Percentiles rank a stretch among this genome's conserved stretches.
Conservation (phyloP, 148 eudicot species). For the Vaccinium macrocarpon region DNA sequence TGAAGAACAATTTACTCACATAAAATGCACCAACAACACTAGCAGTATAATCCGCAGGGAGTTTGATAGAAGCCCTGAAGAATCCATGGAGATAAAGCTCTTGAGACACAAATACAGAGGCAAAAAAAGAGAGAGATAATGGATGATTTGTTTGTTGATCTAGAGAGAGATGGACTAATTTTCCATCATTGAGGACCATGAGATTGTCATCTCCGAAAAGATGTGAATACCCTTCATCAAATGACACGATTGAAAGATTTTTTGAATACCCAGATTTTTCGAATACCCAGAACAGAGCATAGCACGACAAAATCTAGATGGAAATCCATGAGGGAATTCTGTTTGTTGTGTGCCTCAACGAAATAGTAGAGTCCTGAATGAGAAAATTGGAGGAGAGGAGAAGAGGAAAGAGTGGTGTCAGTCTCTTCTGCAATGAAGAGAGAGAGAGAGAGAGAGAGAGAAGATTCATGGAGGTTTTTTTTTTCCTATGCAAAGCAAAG, state of each 20-base stretch:
- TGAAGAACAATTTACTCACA: slow-evolving; percentile 40
- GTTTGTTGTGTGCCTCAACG: not conserved
- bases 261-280: slow-evolving; percentile 34
- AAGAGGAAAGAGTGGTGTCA: slow-evolving; percentile 5
- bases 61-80: slow-evolving; percentile 89
- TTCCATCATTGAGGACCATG: slow-evolving; percentile 76
- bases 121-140: not conserved
- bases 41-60: slow-evolving; percentile 92
- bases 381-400: not conserved
- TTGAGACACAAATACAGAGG: slow-evolving; percentile 53
- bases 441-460: not conserved
- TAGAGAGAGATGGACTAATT: slow-evolving; percentile 81
- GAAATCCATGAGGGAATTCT: slow-evolving; percentile 19
- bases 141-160: slow-evolving; percentile 76
- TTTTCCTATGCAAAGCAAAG: too few species aligned
- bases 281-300: slow-evolving; percentile 46
- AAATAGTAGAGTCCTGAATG: not conserved
- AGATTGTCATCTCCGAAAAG: slow-evolving; percentile 86
- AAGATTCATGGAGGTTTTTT: too few species aligned
- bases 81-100: slow-evolving; percentile 79
- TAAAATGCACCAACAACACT: slow-evolving; percentile 95
- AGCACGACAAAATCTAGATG: slow-evolving; percentile 23
- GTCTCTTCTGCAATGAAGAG: slow-evolving; percentile 17
- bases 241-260: slow-evolving; percentile 62
- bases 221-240: slow-evolving; percentile 93